Evolutionary conservation across 192 early-diverging fungal species (phyloP), one percentile per base, ranked within the genome.

Genomic region (Lobosporangium transversale): DNA sequence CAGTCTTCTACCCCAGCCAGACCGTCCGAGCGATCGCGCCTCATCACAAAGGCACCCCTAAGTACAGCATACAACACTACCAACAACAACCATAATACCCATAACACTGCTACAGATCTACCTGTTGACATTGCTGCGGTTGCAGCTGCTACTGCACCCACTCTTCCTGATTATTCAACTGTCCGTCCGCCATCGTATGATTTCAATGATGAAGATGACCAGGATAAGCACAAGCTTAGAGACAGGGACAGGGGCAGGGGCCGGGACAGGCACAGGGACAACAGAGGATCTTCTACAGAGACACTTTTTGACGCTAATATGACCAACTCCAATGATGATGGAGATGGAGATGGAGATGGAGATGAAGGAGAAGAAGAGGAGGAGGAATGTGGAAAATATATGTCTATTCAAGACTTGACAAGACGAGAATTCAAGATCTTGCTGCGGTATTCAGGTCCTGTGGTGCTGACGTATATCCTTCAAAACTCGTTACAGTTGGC

Each of bases 401-500:
- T 71, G 44, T 51, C 69, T 0, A 58, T 63, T 32, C 53, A 15
- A 4, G 70, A 66, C 5, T 21, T 66, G 26, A 51, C 58, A 1
- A 12, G 31, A 7, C 36, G 58, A 5, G 71, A 75, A 30, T 75
- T 75, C 58, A 66, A 50, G 58, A 75, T 75, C 45, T 15, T 82
- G 32, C 20, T 82, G 33, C 42, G 55, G 48, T 83, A 84, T 47
- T 68, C 83, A 6, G 47, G 76, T 11, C 90, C 91, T 1, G 75
- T 90, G 24, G 65, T 89, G 17, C 58, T 84, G 21, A 88, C 90
- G 0, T 91, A 88, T 68, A 67, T 90, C 18, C 68, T 93, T n/a
- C 89, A 91, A 43, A 88, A 89, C 48, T 83, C 81, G 17, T 78
- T 93, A 59, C 87, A 89, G 26, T 78, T 91, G 32, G 66, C 87